These are phyloP conservation scores for Carpinus viminea DNA, from an alignment of 306 rosid genomes.

Conservation along the genomic window DNA sequence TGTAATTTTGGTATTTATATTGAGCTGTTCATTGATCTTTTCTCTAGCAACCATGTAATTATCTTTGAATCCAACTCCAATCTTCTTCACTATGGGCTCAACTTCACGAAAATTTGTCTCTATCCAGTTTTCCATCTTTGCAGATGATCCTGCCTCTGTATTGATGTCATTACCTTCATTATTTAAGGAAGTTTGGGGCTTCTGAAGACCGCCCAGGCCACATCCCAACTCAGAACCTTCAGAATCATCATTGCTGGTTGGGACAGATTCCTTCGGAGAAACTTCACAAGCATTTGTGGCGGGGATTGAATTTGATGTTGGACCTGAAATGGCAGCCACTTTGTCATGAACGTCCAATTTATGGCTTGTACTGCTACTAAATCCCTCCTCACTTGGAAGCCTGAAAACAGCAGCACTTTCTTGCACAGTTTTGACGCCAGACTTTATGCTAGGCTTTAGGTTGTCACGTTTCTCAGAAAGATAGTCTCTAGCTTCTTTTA, in stretches of 20 bases:
- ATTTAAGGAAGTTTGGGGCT: constrained; percentile 38
- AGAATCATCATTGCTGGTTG: constrained; percentile 31
- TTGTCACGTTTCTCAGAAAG: constrained; percentile 55
- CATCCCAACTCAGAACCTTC: constrained; percentile 28
- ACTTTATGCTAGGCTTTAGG: constrained; percentile 33
- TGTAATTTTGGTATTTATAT: constrained; percentile 37
- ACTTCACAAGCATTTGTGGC: constrained; percentile 32
- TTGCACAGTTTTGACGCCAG: constrained; percentile 22
- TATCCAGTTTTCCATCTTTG: constrained; percentile 64
- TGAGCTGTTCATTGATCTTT: constrained; percentile 46
- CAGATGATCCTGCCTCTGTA: constrained; percentile 29
- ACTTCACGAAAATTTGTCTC: constrained; percentile 73
- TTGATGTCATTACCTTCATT: constrained; percentile 37
- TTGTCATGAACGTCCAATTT: constrained; percentile 23
- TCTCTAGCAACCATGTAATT: constrained; percentile 73
- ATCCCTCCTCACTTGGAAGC: constrained; percentile 38
- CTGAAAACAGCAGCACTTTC: constrained; percentile 36
- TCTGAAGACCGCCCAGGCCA: constrained; percentile 30
- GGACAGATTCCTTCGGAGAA: constrained; percentile 38
- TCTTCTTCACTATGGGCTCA: constrained; percentile 70
- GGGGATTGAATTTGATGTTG: constrained; percentile 41
- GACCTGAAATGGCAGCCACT: constrained; percentile 31
- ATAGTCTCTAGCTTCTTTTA: constrained; percentile 87
- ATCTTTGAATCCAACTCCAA: constrained; percentile 78
- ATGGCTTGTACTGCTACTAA: constrained; percentile 25